phyloP scores from a whole-genome alignment of 768 basidiomycete genomes.

The Kwoniella dendrophila region DNA sequence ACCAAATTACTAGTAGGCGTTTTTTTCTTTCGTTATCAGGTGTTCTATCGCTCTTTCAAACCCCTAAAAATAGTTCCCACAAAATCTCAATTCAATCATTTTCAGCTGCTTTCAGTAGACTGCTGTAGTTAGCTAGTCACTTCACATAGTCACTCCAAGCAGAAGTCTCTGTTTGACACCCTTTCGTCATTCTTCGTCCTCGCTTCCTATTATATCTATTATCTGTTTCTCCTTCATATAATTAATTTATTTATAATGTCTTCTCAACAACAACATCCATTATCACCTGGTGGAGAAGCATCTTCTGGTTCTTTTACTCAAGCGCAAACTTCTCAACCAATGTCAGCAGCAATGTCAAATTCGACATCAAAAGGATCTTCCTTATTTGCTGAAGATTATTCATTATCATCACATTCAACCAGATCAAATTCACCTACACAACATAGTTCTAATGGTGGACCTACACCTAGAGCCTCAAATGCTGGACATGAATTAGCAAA shows the following conservation, averaged over 20 bases:
- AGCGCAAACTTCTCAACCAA: neutral
- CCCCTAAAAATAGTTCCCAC: too few relatives aligned
- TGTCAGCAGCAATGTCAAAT: constrained; percentile 19
- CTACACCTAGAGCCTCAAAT: constrained; percentile 4
- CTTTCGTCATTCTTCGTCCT: neutral
- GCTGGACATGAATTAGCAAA: constrained; percentile 3
- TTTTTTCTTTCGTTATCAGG: too few relatives aligned
- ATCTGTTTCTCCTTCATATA: neutral
- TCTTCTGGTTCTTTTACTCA: constrained; percentile 2
- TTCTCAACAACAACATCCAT: neutral
- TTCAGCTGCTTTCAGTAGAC: too few relatives aligned
- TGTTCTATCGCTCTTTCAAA: too few relatives aligned
- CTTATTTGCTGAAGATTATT: constrained; percentile 51
- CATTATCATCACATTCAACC: constrained; percentile 31
- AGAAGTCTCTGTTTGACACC: neutral
- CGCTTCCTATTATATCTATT: neutral
- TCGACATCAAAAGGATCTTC: constrained; percentile 23
- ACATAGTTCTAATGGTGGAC: neutral
- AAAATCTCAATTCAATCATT: too few relatives aligned
- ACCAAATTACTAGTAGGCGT: too few relatives aligned
- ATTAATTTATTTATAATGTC: neutral
- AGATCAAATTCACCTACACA: constrained; percentile 9
- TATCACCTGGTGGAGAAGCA: neutral
- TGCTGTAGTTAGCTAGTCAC: too few relatives aligned
- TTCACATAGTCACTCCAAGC: too few relatives aligned